These are phyloP conservation scores for Oryza officinalis DNA, from an alignment of 176 grass and related monocot genomes.

Conservation along the genomic window DNA sequence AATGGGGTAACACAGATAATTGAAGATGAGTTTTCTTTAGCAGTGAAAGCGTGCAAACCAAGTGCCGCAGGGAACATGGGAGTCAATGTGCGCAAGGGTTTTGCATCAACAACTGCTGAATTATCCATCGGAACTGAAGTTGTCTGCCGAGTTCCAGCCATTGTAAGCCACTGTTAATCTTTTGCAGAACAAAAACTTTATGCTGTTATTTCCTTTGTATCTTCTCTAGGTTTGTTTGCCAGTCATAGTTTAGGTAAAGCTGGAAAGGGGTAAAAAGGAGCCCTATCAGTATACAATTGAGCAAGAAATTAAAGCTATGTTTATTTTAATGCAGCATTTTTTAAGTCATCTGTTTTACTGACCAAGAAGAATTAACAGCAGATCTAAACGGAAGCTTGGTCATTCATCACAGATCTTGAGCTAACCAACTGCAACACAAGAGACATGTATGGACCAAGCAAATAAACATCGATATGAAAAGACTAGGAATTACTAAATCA, in stretches of 20 bases:
- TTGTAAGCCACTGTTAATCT: constrained; percentile 21
- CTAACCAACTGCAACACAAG: background rate
- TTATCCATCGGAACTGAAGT: constrained; percentile 35
- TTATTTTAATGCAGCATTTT: constrained; percentile 16
- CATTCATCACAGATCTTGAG: constrained; percentile 4
- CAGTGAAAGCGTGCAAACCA: constrained; percentile 62
- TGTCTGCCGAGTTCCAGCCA: constrained; percentile 47
- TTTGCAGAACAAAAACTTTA: constrained; percentile 1
- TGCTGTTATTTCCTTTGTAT: background rate
- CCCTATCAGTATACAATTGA: constrained; percentile 4
- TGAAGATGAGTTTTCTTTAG: constrained; percentile 53
- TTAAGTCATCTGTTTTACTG: background rate
- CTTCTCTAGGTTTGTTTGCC: constrained; percentile 14
- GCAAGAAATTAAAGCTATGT: constrained; percentile 14
- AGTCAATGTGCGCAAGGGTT: constrained; percentile 76
- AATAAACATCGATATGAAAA: background rate
- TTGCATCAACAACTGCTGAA: constrained; percentile 60
- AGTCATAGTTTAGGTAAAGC: constrained; percentile 24
- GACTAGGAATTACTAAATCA: background rate
- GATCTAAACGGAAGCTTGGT: background rate
- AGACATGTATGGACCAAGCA: background rate
- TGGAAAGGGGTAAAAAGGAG: background rate
- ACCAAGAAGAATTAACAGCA: background rate
- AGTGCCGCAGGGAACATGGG: constrained; percentile 88
- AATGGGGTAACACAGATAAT: constrained; percentile 74